Conservation (phyloP, 164 flowering plant species). For the Stephania cephalantha region DNA sequence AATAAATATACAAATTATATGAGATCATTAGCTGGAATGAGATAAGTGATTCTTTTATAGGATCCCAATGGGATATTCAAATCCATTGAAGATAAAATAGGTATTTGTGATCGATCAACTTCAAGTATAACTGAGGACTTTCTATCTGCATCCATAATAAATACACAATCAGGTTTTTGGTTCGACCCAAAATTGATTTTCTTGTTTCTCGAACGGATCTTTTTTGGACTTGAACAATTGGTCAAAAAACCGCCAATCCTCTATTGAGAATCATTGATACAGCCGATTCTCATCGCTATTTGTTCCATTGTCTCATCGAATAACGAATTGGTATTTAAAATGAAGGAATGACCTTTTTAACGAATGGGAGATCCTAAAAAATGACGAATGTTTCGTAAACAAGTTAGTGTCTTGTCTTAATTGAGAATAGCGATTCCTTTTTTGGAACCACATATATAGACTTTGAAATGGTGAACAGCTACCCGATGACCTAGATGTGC, state of each 20-base stretch:
- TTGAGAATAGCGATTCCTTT: neutral
- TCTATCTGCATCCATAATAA: slow-evolving; percentile 11
- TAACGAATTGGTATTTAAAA: neutral
- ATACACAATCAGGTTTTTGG: slow-evolving; percentile 9
- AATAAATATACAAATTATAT: too few species aligned
- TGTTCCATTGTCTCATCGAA: neutral
- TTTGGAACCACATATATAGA: slow-evolving; percentile 1
- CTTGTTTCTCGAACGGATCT: neutral
- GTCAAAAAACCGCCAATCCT: slow-evolving; percentile 1
- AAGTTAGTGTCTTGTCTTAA: slow-evolving; percentile 7
- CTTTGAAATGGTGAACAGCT: neutral
- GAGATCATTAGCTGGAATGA: too few species aligned
- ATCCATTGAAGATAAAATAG: slow-evolving; percentile 9
- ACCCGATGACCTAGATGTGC: too few species aligned
- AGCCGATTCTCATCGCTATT: neutral
- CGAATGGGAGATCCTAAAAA: slow-evolving; percentile 4
- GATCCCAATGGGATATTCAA: slow-evolving; percentile 3
- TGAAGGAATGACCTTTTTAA: neutral
- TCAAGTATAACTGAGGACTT: slow-evolving; percentile 11
- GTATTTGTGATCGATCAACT: slow-evolving; percentile 10
- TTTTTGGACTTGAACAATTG: neutral
- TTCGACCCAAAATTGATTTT: slow-evolving; percentile 4
- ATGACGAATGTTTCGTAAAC: slow-evolving; percentile 3
- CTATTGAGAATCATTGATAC: slow-evolving; percentile 9
- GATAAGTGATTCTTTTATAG: neutral